Evolutionary conservation across 192 early-diverging fungal genomes (phyloP), one percentile per base, ranked within the genome.

Genomic region (Spinellus fusiger): DNA sequence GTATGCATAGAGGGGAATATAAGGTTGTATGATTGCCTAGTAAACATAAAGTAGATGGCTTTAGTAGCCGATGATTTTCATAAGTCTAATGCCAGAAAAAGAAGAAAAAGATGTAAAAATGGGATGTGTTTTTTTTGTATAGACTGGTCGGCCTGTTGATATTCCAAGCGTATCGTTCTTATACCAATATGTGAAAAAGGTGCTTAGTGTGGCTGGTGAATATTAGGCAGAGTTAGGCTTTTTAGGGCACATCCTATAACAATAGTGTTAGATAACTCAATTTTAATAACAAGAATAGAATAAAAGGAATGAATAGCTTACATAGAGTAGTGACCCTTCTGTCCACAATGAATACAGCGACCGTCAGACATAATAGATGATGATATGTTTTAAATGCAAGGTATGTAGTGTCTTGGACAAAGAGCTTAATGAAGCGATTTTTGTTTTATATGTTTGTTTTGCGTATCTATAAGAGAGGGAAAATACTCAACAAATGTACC

Each of bases 301-400:
- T 23, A 16, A 5, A 15, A 16, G 7, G 12, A 26, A 38, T 15
- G n/a, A 37, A 38, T 37, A 44, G 35, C 62, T 56, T 64, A 64
- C 62, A 64, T 64, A 18, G 62, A 64, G 54, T 64, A 64, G 20
- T 64, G 62, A 32, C 65, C 65, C 40, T 67, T 67, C 55, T 67
- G 25, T 38, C 65, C 65, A 60, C 65, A 67, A 46, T 67, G 65
- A 48, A 67, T 67, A 35, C 65, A 67, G 27, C 65, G 57, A 60
- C 65, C 65, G 58, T 67, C 65, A 67, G 65, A 67, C 65, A 67
- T 67, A 16, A 18, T 49, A n/a, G 48, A 27, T 26, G 25, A 51
- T 16, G 40, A 40, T 16, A 7, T 29, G 48, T 52, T n/a, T 25
- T 50, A 37, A 40, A 40, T 26, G 46, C 33, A 53, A 62, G 38